These are phyloP conservation scores for Nemania serpens DNA, from an alignment of 2,329 filamentous ascomycete species.

Conservation along the genomic window DNA sequence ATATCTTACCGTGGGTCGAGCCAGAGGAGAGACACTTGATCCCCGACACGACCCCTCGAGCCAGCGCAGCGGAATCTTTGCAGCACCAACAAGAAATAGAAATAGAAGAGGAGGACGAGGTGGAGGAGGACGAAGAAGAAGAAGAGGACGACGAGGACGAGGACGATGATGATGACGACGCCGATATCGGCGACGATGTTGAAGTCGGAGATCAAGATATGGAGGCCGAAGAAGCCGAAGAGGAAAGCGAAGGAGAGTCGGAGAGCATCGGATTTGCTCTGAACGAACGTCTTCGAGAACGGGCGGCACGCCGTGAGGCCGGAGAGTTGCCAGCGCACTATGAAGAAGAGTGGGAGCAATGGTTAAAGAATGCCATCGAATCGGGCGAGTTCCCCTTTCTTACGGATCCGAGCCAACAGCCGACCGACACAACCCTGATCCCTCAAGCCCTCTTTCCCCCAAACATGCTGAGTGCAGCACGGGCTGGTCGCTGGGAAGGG, in stretches of 20 bases:
- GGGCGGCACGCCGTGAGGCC: constrained; percentile 65
- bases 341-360: constrained; percentile 76
- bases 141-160: constrained; percentile 5
- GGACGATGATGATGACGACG: constrained; percentile 1
- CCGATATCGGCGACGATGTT: too few relatives aligned
- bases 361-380: constrained; percentile 72
- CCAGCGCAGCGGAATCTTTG: constrained; percentile 42
- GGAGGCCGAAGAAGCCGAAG: constrained; percentile 58
- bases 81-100: constrained; percentile 24
- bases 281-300: constrained; percentile 68
- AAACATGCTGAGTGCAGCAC: constrained; percentile 59
- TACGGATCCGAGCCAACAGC: constrained; percentile 48
- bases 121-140: constrained; percentile 6
- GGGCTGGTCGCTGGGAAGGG: constrained; percentile 61
- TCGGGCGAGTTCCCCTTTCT: constrained; percentile 59
- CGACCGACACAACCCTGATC: constrained; percentile 42
- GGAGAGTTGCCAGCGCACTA: constrained; percentile 63
- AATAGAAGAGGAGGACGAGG: constrained; percentile 3
- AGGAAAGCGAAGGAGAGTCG: constrained; percentile 58
- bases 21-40: constrained; percentile 44
- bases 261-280: constrained; percentile 65
- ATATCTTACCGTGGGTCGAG: constrained; percentile 66
- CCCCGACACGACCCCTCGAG: constrained; percentile 30
- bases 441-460: constrained; percentile 52
- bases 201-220: constrained; percentile 51